Base-by-base conservation (phyloP, 2,329 filamentous ascomycete species). In the Pseudogymnoascus sp. region DNA sequence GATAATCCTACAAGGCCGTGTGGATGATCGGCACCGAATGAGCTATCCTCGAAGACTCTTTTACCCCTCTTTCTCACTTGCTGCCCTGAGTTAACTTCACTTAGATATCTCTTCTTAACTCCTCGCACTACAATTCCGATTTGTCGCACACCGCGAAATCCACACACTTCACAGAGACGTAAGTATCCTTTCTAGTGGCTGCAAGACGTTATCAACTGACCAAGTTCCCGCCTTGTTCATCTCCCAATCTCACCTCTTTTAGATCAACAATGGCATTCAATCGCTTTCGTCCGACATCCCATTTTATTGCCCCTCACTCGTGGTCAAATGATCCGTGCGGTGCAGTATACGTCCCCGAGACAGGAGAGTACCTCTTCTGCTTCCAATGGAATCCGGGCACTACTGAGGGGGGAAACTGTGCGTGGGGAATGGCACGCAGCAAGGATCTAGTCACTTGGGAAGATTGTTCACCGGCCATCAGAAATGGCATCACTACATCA, bases 401-500 rank as follows among this genome's bases (percentile, higher is more conserved):
- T 11, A 16, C 23, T 14, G 23, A 58, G 9, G 52, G 8, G 9
- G 25, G 28, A 5, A 58, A 30, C 8, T 22, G 33, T 58, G 39
- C 39, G 4, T 36, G 25, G 28, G 52, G 52, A 16, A 30, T 58
- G 33, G 52, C 52, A 16, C 23, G 25, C 7, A 33, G 28, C 52
- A 30, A 30, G 8, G 52, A 58, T 22, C 14, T 58, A 11, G 28
- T 58, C n/a, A 58, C 52, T 5, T 58, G 52, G 52, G 33, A 30
- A 16, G 28, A 58, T 14, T 36, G 25, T 30, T 22, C 52, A 11
- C 52, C 52, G 1, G 33, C 33, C 6, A 30, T 58, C 23, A 30
- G 9, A 11, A 66, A 64, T 22, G 65, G 62, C 9, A 25, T 35
- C 8, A n/a, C 63, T 25, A 23, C 62, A 5, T 64, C 64, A 5